Evolutionary conservation across 1,284 basidiomycete species (phyloP).

Genomic region (Boletus calvinii): DNA sequence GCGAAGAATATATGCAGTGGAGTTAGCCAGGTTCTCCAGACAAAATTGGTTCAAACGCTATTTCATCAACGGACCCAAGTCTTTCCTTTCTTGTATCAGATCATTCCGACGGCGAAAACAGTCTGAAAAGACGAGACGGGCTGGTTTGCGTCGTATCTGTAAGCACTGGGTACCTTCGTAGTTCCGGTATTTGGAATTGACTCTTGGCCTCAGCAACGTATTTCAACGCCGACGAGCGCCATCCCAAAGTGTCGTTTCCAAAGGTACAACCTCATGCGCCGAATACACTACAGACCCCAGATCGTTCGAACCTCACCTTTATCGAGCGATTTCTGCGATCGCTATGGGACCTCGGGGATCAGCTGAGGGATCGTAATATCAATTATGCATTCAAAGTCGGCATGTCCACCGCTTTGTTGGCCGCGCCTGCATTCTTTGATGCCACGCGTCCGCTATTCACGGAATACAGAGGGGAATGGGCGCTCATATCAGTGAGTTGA

Average conservation of each 20-base stretch:
- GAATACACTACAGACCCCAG: constrained; percentile 81
- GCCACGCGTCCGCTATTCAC: constrained; percentile 76
- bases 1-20: constrained; percentile 65
- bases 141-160: constrained; percentile 42
- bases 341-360: constrained; percentile 75
- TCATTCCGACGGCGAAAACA: constrained; percentile 16
- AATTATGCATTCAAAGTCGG: constrained; percentile 91
- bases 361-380: constrained; percentile 72
- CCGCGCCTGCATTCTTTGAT: constrained; percentile 85
- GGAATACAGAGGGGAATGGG: constrained; percentile 90
- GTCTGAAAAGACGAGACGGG: constrained; percentile 14
- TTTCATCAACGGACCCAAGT: constrained; percentile 27
- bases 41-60: constrained; percentile 43
- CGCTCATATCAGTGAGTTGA: constrained; percentile 76
- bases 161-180: constrained; percentile 22
- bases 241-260: constrained; percentile 73
- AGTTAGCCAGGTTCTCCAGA: constrained; percentile 46
- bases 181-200: constrained; percentile 14
- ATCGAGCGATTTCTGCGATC: constrained; percentile 62
- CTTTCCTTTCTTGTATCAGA: constrained; percentile 24
- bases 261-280: constrained; percentile 80
- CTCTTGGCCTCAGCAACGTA: constrained; percentile 48
- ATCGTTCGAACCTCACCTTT: constrained; percentile 53
- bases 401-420: constrained; percentile 76
- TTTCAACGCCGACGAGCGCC: constrained; percentile 55